Percentiles rank a stretch among this genome's conserved stretches.
phyloP scores from a whole-genome alignment of 306 rosid genomes.

The Quercus agrifolia region DNA sequence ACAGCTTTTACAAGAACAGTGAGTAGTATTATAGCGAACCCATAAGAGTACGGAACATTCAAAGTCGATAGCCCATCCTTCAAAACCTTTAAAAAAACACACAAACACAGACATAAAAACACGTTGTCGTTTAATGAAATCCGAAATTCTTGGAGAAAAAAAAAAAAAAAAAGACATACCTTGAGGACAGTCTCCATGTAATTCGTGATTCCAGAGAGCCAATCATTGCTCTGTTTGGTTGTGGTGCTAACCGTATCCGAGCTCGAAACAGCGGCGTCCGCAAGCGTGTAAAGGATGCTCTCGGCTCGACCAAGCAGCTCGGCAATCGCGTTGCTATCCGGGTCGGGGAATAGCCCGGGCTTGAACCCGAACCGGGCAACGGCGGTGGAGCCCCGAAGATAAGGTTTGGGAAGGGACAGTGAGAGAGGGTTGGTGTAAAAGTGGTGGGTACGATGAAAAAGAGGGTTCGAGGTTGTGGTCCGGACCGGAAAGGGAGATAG shows the following conservation, averaged over 20 bases:
- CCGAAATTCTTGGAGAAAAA: not conserved
- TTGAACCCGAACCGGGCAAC: constrained; percentile 58
- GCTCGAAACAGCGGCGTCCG: constrained; percentile 79
- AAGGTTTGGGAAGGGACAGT: constrained; percentile 26
- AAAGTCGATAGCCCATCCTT: constrained; percentile 78
- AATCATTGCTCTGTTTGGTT: constrained; percentile 66
- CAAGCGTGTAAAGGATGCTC: constrained; percentile 71
- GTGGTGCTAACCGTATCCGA: constrained; percentile 43
- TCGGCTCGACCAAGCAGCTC: constrained; percentile 71
- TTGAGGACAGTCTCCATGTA: constrained; percentile 79
- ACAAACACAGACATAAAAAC: not conserved
- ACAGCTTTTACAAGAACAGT: constrained; percentile 83
- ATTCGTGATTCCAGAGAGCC: constrained; percentile 86
- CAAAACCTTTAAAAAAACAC: constrained; percentile 43
- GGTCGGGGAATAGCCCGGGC: constrained; percentile 58
- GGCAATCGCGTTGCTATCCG: constrained; percentile 34
- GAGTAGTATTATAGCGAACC: constrained; percentile 90
- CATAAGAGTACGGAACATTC: constrained; percentile 90
- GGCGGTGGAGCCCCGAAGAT: constrained; percentile 58
- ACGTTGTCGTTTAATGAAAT: not conserved
- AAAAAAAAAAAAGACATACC: constrained; percentile 24
- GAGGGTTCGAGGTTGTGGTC: constrained; percentile 20
- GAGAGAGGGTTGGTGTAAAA: constrained; percentile 13
- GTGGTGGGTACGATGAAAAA: constrained; percentile 37
- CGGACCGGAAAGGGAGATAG: constrained; percentile 45